These are phyloP conservation scores for Xylariaceae sp. DNA, from an alignment of 2,329 filamentous ascomycete species.

Conservation along the genomic window DNA sequence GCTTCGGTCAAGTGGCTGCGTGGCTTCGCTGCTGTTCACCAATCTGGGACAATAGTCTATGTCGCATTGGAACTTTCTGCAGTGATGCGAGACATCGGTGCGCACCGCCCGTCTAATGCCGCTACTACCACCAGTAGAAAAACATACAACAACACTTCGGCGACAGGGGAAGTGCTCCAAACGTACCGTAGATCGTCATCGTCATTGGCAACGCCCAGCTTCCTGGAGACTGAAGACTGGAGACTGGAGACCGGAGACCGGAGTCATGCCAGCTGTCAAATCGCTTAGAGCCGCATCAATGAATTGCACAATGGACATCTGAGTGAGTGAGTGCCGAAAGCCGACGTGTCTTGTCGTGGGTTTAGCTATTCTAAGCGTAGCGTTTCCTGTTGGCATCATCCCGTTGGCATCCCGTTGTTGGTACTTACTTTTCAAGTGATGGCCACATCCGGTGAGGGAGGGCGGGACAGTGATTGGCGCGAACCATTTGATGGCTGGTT, in stretches of 20 bases:
- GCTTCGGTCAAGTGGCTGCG: constrained; percentile 11
- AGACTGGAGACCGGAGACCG: neutral
- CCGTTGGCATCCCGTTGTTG: constrained; percentile 15
- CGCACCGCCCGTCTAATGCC: neutral
- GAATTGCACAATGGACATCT: neutral
- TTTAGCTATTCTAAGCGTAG: neutral
- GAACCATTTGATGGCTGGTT: neutral
- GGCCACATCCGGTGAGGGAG: neutral
- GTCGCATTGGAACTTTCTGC: constrained; percentile 5
- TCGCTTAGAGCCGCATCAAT: neutral
- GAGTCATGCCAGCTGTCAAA: neutral
- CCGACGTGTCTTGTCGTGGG: neutral
- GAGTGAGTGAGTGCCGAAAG: neutral
- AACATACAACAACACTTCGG: neutral
- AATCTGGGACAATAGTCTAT: neutral
- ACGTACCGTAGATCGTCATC: constrained; percentile 1
- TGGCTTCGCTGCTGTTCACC: constrained; percentile 11
- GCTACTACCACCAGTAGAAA: neutral
- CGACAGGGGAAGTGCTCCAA: neutral
- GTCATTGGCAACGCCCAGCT: constrained; percentile 10
- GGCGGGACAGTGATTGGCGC: constrained; percentile 6
- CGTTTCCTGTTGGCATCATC: too few relatives aligned
- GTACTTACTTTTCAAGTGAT: neutral
- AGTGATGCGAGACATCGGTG: constrained; percentile 20
- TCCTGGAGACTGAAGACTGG: neutral